Evolutionary conservation across 2,329 filamentous ascomycete genomes (phyloP).

Genomic region (Ophiostoma montium): DNA sequence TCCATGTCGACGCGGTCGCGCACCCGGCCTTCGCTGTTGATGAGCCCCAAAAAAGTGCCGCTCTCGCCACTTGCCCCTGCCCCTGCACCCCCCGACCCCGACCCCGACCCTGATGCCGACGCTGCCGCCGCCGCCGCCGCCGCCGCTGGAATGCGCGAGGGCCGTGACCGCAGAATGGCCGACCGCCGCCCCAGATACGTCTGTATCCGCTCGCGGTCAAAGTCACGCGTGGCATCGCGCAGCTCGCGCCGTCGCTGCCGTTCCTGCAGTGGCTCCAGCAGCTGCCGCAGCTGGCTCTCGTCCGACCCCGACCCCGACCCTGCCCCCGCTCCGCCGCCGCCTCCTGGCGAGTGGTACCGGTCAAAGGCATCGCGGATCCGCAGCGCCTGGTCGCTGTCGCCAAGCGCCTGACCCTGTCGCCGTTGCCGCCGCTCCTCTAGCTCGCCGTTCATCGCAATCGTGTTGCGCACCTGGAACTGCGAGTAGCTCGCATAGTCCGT

Average conservation of each 20-base stretch:
- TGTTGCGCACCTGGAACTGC: constrained; percentile 34
- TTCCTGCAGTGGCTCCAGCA: constrained; percentile 30
- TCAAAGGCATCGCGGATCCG: constrained; percentile 24
- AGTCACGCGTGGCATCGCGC: not conserved
- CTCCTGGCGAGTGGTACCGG: constrained; percentile 35
- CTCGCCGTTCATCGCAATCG: constrained; percentile 14
- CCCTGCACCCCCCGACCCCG: not conserved
- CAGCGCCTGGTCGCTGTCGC: constrained; percentile 17
- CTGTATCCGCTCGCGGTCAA: not conserved
- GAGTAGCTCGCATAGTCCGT: constrained; percentile 41
- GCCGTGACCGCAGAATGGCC: constrained; percentile 2
- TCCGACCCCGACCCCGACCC: too few relatives aligned
- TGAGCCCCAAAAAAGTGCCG: too few relatives aligned
- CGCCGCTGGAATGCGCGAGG: not conserved
- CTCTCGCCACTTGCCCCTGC: not conserved
- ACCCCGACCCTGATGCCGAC: too few relatives aligned
- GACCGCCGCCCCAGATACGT: constrained; percentile 3
- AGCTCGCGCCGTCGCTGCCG: not conserved
- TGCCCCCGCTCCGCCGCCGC: too few relatives aligned
- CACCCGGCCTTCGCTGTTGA: constrained; percentile 10
- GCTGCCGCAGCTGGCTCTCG: constrained; percentile 40
- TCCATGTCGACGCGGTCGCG: constrained; percentile 24
- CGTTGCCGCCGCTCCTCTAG: constrained; percentile 27
- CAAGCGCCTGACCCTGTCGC: constrained; percentile 26
- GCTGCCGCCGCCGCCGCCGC: not conserved